Evolutionary conservation across 129 eudicot species (phyloP).

Genomic region (Artemisia argyi): DNA sequence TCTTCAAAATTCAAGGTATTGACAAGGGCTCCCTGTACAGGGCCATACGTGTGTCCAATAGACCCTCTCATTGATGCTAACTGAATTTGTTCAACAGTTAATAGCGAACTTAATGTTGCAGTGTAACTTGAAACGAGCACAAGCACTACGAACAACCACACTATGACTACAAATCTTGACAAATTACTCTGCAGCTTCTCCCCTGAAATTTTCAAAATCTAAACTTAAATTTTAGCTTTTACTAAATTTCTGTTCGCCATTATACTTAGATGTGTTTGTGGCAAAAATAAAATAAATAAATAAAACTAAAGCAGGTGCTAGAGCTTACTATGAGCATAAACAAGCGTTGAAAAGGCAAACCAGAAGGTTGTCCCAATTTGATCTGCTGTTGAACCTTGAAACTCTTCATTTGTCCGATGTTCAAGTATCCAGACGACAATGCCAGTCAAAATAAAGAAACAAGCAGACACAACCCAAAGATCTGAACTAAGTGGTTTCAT

Average conservation of each 20-base stretch:
- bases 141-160: constrained; percentile 56
- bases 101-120: constrained; percentile 52
- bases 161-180: constrained; percentile 38
- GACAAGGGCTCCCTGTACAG: constrained; percentile 2
- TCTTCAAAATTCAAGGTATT: constrained; percentile 17
- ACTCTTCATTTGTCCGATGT: constrained; percentile 27
- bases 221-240: too few species aligned
- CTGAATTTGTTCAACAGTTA: constrained; percentile 52
- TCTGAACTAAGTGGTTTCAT: constrained; percentile 36
- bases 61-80: constrained; percentile 18
- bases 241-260: too few species aligned
- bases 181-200: constrained; percentile 44
- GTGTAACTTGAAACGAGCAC: constrained; percentile 58
- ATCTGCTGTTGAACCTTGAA: constrained; percentile 31
- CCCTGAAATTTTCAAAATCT: constrained; percentile 22
- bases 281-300: too few species aligned
- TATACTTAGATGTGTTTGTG: too few species aligned
- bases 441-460: constrained; percentile 33
- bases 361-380: constrained; percentile 38
- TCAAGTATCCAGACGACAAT: constrained; percentile 46
- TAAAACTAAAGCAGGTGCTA: background rate
- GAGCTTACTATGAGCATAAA: constrained; percentile 41
- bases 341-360: constrained; percentile 44
- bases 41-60: constrained; percentile 13
- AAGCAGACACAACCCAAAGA: constrained; percentile 35